A percentile compares a stretch with the other conserved stretches of the same genome.
Evolutionary conservation across 768 basidiomycete species (phyloP).

Genomic region (Amanita inopinata): DNA sequence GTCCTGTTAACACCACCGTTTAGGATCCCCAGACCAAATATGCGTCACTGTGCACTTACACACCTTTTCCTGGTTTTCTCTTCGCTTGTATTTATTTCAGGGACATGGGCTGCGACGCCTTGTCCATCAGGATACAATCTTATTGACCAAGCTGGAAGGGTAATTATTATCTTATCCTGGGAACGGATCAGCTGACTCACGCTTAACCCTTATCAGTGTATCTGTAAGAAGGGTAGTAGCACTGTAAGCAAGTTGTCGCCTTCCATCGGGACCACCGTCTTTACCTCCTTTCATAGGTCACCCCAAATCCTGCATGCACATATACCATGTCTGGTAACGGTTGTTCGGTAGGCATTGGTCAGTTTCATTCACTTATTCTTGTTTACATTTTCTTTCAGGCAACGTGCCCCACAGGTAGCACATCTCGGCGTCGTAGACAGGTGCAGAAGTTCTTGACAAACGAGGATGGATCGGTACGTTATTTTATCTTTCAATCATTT

Average conservation of each 20-base stretch:
- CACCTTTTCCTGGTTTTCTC: not conserved
- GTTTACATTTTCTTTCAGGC: not conserved
- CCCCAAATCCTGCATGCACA: not conserved
- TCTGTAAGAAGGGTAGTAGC: not conserved
- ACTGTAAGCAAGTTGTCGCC: not conserved
- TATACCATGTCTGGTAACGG: not conserved
- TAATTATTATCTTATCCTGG: not conserved
- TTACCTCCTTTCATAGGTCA: no score
- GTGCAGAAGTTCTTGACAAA: not conserved
- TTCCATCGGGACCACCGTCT: no score
- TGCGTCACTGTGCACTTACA: not conserved
- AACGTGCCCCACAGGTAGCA: not conserved
- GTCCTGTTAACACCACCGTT: no score
- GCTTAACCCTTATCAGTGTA: not conserved
- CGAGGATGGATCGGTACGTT: constrained; percentile 2
- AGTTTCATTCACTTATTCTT: not conserved
- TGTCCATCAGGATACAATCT: not conserved
- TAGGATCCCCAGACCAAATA: no score
- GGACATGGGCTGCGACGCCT: not conserved
- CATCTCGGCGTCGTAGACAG: not conserved
- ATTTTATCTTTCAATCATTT: not conserved
- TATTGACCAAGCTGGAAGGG: not conserved
- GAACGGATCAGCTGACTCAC: not conserved
- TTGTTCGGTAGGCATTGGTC: not conserved
- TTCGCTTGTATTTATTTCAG: not conserved